Base-by-base conservation (phyloP, 192 early-diverging fungal species). In the Thamnidium elegans region DNA sequence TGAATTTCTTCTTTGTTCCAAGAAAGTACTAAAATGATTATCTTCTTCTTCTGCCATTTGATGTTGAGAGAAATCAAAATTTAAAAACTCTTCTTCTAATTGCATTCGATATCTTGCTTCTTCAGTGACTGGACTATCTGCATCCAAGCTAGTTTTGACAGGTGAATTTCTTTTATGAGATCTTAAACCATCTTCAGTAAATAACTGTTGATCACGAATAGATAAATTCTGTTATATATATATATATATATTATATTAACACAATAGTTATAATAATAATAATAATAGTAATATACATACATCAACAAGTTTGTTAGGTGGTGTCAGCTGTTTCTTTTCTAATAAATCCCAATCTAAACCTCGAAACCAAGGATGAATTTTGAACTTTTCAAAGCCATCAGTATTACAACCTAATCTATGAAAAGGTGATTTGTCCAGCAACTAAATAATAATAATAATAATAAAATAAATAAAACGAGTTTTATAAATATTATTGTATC, bases 351-450 rank as follows among this genome's bases (percentile, higher is more conserved):
- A 69, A 39, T 69, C 61, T 17, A 63, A 39, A 7, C 67, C 67
- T 20, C 45, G 43, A 48, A 69, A 69, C 67, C 67, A 69, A 13
- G 60, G 59, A 63, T 69, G 67, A 17, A 17, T 54, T 39, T 55
- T 51, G 42, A 69, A 36, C 46, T 63, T 69, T 15, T 56, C 53
- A 39, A 63, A 56, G 30, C 67, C 61, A 48, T 53, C 67, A 9
- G 50, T 51, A 53, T 34, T 39, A 64, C 63, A 64, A 7, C 63
- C 63, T 19, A 64, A 39, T 52, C 63, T 32, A 53, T 64, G 50
- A 43, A 52, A 53, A 44, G 63, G 63, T 20, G 50, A 52, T 64
- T 64, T 64, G 31, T 50, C 50, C 48, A 64, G 51, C 51, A 64
- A 44, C 62, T 64, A n/a, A n/a, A 64, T 36, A 48, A 26, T 26